These are phyloP conservation scores for Hypoxylon sp. DNA, from an alignment of 2,329 filamentous ascomycete genomes.

Conservation along the genomic window DNA sequence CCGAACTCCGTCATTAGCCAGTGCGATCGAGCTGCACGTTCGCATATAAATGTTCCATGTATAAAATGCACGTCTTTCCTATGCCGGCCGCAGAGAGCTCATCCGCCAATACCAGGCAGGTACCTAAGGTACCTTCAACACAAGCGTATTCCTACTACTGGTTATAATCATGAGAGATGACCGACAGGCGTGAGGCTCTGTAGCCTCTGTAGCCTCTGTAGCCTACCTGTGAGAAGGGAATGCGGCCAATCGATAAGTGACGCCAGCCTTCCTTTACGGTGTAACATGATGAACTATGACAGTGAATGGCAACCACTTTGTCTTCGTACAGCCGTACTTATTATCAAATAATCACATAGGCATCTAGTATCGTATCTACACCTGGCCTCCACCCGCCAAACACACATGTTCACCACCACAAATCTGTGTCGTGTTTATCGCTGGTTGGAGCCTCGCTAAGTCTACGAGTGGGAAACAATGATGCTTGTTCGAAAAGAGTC, in stretches of 20 bases:
- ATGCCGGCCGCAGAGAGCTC: no score
- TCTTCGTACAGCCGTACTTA: not conserved
- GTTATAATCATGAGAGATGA: no score
- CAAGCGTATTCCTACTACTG: slow-evolving; percentile 21
- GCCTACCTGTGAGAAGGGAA: not conserved
- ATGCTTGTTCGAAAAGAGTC: slow-evolving; percentile 9
- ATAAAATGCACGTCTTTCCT: no score
- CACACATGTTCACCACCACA: not conserved
- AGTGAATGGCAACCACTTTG: not conserved
- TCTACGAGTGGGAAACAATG: not conserved
- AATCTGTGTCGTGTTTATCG: slow-evolving; percentile 18
- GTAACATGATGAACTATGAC: not conserved
- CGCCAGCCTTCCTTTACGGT: not conserved
- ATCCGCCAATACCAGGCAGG: no score
- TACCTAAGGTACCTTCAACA: no score
- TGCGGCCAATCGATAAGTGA: not conserved
- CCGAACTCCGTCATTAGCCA: not conserved
- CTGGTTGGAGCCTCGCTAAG: slow-evolving; percentile 18
- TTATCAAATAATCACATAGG: not conserved
- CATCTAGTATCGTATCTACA: not conserved
- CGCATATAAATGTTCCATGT: no score
- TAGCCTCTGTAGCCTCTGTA: not conserved
- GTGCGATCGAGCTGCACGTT: no score
- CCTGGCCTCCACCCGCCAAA: slow-evolving; percentile 16
- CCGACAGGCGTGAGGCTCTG: slow-evolving; percentile 3